These are phyloP conservation scores for Metarhizium rileyi DNA, from an alignment of 2,329 filamentous ascomycete species.

Conservation along the genomic window DNA sequence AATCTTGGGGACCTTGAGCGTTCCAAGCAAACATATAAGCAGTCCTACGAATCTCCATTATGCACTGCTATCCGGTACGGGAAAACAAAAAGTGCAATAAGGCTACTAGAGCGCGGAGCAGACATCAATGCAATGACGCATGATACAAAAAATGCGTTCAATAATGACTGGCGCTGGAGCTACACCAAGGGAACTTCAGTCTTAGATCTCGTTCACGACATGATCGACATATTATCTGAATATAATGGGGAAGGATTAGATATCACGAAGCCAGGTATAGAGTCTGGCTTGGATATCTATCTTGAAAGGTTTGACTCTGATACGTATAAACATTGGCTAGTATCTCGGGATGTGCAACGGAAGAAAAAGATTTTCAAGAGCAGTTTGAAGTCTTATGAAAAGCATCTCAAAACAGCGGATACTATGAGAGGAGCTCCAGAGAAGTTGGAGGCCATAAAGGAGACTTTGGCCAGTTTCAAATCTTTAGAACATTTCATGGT, in stretches of 20 bases:
- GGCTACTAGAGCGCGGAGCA: slow-evolving; percentile 53
- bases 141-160: slow-evolving; percentile 25
- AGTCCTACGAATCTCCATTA: slow-evolving; percentile 52
- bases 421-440: slow-evolving; percentile 23
- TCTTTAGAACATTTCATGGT: slow-evolving; percentile 45
- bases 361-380: slow-evolving; percentile 23
- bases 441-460: slow-evolving; percentile 46
- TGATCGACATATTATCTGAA: slow-evolving; percentile 38
- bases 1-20: slow-evolving; percentile 31
- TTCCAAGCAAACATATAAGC: slow-evolving; percentile 39
- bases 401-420: slow-evolving; percentile 11
- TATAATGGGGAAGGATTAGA: slow-evolving; percentile 24
- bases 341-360: slow-evolving; percentile 26
- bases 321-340: slow-evolving; percentile 52
- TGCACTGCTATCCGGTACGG: slow-evolving; percentile 44
- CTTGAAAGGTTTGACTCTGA: slow-evolving; percentile 38
- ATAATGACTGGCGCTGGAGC: slow-evolving; percentile 19
- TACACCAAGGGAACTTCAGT: slow-evolving; percentile 36
- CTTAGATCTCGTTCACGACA: slow-evolving; percentile 49
- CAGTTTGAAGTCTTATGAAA: slow-evolving; percentile 19
- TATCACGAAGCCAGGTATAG: slow-evolving; percentile 4
- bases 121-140: slow-evolving; percentile 52
- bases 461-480: slow-evolving; percentile 41
- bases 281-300: slow-evolving; percentile 39
- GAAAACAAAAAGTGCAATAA: slow-evolving; percentile 37